phyloP scores from a whole-genome alignment of 2,329 filamentous ascomycete species.

The Juglanconis sp. region DNA sequence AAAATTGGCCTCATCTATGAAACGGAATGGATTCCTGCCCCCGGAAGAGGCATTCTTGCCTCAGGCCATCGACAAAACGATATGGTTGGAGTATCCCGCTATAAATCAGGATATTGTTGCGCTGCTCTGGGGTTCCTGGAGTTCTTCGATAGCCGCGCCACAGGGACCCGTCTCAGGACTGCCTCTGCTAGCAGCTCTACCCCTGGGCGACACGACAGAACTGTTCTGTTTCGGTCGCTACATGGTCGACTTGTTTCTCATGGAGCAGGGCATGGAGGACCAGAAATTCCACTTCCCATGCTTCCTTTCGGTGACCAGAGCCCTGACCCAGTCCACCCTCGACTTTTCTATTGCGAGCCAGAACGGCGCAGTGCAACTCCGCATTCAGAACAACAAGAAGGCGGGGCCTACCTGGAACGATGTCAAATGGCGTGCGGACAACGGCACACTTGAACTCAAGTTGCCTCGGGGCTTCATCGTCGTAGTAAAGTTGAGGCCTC shows the following conservation, averaged over 20 bases:
- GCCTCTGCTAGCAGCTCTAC: constrained; percentile 65
- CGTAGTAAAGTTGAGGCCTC: constrained; percentile 66
- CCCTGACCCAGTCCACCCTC: constrained; percentile 65
- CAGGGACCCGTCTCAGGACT: constrained; percentile 45
- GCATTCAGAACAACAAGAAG: constrained; percentile 66
- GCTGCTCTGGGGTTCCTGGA: constrained; percentile 63
- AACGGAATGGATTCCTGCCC: constrained; percentile 75
- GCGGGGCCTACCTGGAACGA: constrained; percentile 76
- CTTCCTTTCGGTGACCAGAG: constrained; percentile 71
- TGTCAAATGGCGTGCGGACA: constrained; percentile 72
- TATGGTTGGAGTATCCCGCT: constrained; percentile 77
- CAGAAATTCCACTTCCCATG: constrained; percentile 70
- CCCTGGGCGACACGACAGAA: constrained; percentile 69
- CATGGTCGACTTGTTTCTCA: constrained; percentile 69
- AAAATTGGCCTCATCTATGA: constrained; percentile 78
- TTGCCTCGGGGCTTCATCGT: constrained; percentile 75
- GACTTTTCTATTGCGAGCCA: constrained; percentile 77
- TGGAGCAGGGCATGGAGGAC: constrained; percentile 67
- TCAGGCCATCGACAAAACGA: constrained; percentile 73
- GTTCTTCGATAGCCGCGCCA: constrained; percentile 45
- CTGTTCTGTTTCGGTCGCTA: constrained; percentile 79
- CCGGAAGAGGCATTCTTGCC: constrained; percentile 67
- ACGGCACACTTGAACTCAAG: constrained; percentile 62
- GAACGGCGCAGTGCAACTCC: constrained; percentile 70
- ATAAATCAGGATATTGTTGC: constrained; percentile 70